phyloP scores from a whole-genome alignment of 345 rosid genomes.

The Nephelium lappaceum region DNA sequence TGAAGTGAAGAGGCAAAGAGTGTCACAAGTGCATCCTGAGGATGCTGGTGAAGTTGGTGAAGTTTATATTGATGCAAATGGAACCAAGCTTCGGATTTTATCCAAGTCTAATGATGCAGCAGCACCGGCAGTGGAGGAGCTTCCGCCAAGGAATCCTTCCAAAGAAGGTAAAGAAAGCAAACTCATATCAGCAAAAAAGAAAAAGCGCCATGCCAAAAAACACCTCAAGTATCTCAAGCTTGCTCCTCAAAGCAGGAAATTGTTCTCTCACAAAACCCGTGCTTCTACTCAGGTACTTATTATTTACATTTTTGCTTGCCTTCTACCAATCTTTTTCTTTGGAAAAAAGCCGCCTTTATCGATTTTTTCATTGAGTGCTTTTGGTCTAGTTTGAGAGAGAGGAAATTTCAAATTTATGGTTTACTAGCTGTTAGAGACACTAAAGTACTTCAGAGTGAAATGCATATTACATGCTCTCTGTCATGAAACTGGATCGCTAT shows the following conservation, averaged over 20 bases:
- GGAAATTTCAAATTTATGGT: background rate
- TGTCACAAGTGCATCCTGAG: slow-evolving; percentile 43
- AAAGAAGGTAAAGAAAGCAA: slow-evolving; percentile 49
- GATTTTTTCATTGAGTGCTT: background rate
- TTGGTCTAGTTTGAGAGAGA: background rate
- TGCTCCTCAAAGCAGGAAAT: slow-evolving; percentile 54
- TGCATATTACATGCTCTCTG: background rate
- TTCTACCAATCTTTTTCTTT: background rate
- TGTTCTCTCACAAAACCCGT: slow-evolving; percentile 42
- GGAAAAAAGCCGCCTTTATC: background rate
- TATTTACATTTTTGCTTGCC: slow-evolving; percentile 11
- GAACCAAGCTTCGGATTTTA: slow-evolving; percentile 84
- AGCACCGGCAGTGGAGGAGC: slow-evolving; percentile 29
- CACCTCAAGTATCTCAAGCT: slow-evolving; percentile 54
- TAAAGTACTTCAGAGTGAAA: background rate
- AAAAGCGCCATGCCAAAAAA: slow-evolving; percentile 45
- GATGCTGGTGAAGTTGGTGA: slow-evolving; percentile 70
- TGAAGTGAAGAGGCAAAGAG: slow-evolving; percentile 42
- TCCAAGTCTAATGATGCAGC: slow-evolving; percentile 57
- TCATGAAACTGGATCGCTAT: background rate
- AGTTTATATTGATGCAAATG: slow-evolving; percentile 85
- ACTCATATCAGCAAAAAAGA: slow-evolving; percentile 51
- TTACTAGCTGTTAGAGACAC: background rate
- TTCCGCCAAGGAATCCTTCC: slow-evolving; percentile 40
- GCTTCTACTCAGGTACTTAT: slow-evolving; percentile 54